Conservation (phyloP, 176 grass and related monocot genomes). For the Eleusine coracana region DNA sequence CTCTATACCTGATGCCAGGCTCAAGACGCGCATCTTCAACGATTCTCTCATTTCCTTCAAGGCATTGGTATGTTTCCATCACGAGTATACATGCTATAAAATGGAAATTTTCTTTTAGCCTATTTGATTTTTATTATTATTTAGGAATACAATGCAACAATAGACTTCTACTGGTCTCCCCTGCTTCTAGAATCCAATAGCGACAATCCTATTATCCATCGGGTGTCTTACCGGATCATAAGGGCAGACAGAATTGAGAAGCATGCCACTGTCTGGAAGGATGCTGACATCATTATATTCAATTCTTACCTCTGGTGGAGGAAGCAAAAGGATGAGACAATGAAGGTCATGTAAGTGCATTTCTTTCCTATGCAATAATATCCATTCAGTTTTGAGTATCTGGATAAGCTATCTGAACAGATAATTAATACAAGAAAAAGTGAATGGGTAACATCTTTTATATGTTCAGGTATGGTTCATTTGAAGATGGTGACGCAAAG, state of each 20-base stretch:
- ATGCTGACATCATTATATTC: slow-evolving; percentile 79
- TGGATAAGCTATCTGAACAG: neutral
- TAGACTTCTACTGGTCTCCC: slow-evolving; percentile 95
- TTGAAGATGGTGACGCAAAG: slow-evolving; percentile 60
- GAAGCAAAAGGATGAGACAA: slow-evolving; percentile 63
- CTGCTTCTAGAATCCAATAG: slow-evolving; percentile 82
- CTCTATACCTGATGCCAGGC: slow-evolving; percentile 36
- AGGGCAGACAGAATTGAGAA: slow-evolving; percentile 63
- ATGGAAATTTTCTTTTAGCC: neutral
- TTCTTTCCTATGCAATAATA: neutral
- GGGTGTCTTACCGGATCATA: slow-evolving; percentile 65
- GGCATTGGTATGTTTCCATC: slow-evolving; percentile 48
- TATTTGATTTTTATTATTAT: neutral
- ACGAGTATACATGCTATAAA: neutral
- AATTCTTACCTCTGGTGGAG: slow-evolving; percentile 95
- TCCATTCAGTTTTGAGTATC: neutral
- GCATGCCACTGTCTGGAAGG: slow-evolving; percentile 63
- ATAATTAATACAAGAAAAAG: neutral
- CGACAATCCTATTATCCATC: slow-evolving; percentile 70
- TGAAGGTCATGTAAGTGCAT: slow-evolving; percentile 86
- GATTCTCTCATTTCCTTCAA: slow-evolving; percentile 75
- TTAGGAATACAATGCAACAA: slow-evolving; percentile 77
- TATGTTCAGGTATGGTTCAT: slow-evolving; percentile 61
- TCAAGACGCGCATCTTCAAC: slow-evolving; percentile 50
- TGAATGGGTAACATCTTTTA: neutral